Conservation (phyloP, 352 stramenopile species). For the Phytophthora ramorum region DNA sequence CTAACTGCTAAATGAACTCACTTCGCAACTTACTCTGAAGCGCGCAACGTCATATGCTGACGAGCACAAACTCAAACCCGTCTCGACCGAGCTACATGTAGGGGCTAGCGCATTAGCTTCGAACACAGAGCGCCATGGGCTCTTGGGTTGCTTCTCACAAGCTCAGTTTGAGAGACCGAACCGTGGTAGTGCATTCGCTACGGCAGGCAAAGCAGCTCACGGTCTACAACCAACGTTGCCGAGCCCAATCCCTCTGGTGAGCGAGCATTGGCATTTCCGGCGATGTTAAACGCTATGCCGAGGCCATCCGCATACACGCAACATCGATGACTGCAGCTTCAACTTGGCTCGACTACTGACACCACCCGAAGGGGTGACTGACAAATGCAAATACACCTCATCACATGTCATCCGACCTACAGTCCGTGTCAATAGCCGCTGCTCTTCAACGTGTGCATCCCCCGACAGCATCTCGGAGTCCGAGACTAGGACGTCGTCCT, state of each 20-base stretch:
- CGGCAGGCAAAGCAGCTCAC: too few species aligned
- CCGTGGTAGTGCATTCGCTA: too few species aligned
- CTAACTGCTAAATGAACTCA: too few species aligned
- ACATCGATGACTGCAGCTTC: neutral
- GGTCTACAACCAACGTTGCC: too few species aligned
- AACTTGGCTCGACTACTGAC: neutral
- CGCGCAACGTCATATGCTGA: too few species aligned
- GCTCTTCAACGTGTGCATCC: slow-evolving; percentile 17
- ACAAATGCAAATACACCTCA: too few species aligned
- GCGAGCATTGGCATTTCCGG: too few species aligned
- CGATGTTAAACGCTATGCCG: neutral
- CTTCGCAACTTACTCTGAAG: too few species aligned
- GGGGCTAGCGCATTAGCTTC: neutral
- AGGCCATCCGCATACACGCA: neutral
- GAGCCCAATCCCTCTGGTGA: too few species aligned
- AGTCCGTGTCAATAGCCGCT: neutral
- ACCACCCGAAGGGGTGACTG: neutral
- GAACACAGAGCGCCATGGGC: neutral
- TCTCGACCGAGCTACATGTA: neutral
- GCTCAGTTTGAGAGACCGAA: too few species aligned
- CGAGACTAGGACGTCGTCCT: neutral
- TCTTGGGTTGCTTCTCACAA: too few species aligned
- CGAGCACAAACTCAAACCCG: too few species aligned
- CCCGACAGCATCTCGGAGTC: neutral
- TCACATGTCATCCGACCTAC: neutral